A percentile compares a stretch with the other conserved stretches of the same genome.
phyloP scores from a whole-genome alignment of 2,329 filamentous ascomycete genomes.

The Alternaria viburni region DNA sequence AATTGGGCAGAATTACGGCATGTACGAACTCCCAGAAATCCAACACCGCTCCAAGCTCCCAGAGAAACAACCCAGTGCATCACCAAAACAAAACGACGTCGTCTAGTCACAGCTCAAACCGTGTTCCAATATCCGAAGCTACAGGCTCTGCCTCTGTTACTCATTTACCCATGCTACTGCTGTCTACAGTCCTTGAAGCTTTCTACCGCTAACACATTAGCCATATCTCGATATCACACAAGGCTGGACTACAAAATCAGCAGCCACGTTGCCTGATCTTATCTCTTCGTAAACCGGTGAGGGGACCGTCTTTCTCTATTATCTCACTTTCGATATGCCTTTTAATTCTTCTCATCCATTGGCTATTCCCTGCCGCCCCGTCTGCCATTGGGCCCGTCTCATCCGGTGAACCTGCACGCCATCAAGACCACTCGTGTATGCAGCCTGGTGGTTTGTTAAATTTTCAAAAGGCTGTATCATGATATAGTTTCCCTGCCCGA shows the following conservation, averaged over 20 bases:
- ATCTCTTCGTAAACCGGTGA: not conserved
- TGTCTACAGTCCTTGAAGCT: not conserved
- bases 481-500: too few species aligned
- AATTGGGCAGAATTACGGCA: not conserved
- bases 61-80: not conserved
- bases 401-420: conserved; percentile 24
- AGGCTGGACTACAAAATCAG: not conserved
- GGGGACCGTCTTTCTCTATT: not conserved
- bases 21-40: not conserved
- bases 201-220: not conserved
- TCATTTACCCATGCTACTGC: not conserved
- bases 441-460: conserved; percentile 3
- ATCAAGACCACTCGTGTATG: conserved; percentile 13
- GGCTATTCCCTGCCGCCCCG: not conserved
- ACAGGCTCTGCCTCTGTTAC: not conserved
- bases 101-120: not conserved
- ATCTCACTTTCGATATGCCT: not conserved
- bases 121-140: not conserved
- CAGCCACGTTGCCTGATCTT: not conserved
- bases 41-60: not conserved
- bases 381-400: conserved; percentile 1
- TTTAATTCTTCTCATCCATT: not conserved
- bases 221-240: not conserved
- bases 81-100: not conserved
- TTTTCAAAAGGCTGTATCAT: too few species aligned